Percentiles rank a stretch among this genome's conserved stretches.
Conservation (phyloP, 257 asterid genomes). For the Primulina huaijiensis region DNA sequence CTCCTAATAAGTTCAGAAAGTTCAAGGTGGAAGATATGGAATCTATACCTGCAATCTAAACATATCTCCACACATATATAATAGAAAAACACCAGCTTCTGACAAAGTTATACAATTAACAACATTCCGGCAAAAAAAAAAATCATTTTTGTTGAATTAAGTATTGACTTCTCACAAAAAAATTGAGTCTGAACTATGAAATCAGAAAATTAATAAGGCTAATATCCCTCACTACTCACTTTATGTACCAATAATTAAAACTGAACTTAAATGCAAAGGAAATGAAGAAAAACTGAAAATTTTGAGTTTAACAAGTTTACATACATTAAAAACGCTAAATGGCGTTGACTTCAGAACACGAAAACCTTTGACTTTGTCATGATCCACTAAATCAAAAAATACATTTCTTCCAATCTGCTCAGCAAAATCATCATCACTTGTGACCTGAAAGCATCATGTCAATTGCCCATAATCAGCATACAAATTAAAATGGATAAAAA, state of each 20-base stretch:
- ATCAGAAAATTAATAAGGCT: background rate
- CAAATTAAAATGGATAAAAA: slow-evolving; percentile 8
- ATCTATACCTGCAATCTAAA: slow-evolving; percentile 3
- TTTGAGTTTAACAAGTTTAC: background rate
- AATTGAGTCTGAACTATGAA: slow-evolving; percentile 12
- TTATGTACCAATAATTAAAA: background rate
- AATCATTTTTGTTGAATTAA: slow-evolving; percentile 13
- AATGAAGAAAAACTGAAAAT: background rate
- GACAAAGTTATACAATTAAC: slow-evolving; percentile 6
- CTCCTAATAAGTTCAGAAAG: slow-evolving; percentile 2
- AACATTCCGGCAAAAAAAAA: slow-evolving; percentile 19
- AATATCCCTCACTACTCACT: background rate
- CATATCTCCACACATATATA: slow-evolving; percentile 5
- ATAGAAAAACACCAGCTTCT: slow-evolving; percentile 12
- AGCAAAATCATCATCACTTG: slow-evolving; percentile 47
- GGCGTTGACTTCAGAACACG: slow-evolving; percentile 46
- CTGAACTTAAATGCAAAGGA: background rate
- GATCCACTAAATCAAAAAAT: slow-evolving; percentile 53
- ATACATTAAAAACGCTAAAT: slow-evolving; percentile 46
- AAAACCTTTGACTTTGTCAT: slow-evolving; percentile 47
- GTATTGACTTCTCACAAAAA: slow-evolving; percentile 14
- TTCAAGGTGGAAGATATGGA: background rate
- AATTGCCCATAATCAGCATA: slow-evolving; percentile 16
- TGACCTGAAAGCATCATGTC: slow-evolving; percentile 39
- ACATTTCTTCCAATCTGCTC: slow-evolving; percentile 46